Conservation (phyloP, 2,329 filamentous ascomycete genomes). For the Niveomyces coronatus region DNA sequence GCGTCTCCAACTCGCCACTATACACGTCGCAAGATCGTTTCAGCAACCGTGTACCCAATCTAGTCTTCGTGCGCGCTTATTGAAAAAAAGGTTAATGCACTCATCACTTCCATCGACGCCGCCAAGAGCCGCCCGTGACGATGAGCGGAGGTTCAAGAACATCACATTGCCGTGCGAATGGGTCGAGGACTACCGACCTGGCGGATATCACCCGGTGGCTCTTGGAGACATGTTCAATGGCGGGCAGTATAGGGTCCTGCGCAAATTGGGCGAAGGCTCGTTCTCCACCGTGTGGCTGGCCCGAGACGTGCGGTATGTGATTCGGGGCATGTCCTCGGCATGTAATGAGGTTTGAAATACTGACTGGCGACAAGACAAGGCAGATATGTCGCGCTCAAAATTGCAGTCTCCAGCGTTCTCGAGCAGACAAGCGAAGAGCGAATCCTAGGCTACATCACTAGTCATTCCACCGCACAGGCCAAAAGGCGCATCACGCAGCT, state of each 20-base stretch:
- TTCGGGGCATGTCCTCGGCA: neutral
- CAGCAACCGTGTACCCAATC: no score
- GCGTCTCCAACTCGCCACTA: no score
- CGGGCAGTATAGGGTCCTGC: conserved; percentile 30
- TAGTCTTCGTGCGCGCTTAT: no score
- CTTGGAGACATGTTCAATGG: conserved; percentile 30
- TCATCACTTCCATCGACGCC: conserved; percentile 17
- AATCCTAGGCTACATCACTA: conserved; percentile 13
- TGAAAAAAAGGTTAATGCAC: no score
- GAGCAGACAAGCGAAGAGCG: conserved; percentile 12
- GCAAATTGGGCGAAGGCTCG: conserved; percentile 34
- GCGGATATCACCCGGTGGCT: conserved; percentile 32
- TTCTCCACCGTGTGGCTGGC: conserved; percentile 38
- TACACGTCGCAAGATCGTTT: no score
- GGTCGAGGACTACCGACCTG: conserved; percentile 24
- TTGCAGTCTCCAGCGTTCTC: conserved; percentile 12
- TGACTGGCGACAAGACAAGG: conserved; percentile 12
- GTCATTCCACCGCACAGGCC: conserved; percentile 14
- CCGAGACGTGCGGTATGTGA: conserved; percentile 18
- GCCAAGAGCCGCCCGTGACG: conserved; percentile 10
- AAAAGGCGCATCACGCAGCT: conserved; percentile 21
- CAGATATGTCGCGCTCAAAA: conserved; percentile 19
- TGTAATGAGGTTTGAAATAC: neutral
- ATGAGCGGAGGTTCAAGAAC: conserved; percentile 17
- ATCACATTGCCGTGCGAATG: conserved; percentile 20